Evolutionary conservation across 805 yeast genomes (phyloP).

Genomic region (Candida sanyiensis): DNA sequence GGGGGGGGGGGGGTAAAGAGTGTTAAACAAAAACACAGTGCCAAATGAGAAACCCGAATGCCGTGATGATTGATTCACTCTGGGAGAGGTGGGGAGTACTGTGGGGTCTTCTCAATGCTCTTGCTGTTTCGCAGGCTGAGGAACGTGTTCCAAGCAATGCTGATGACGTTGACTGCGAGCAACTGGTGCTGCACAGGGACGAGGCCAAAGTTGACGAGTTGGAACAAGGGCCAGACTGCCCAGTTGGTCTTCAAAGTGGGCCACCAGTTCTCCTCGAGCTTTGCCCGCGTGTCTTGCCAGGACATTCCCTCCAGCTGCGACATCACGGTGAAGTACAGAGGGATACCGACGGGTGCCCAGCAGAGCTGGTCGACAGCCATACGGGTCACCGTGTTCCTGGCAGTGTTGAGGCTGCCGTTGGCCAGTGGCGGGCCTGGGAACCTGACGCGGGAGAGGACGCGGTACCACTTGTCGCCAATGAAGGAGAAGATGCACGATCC

Average conservation of each 20-base stretch:
- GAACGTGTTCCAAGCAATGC: conserved; percentile 82
- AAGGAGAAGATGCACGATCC: conserved; percentile 76
- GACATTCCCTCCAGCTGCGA: conserved; percentile 56
- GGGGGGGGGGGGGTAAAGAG: too few species aligned
- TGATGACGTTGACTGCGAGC: conserved; percentile 60
- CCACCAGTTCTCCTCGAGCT: conserved; percentile 50
- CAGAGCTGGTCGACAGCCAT: conserved; percentile 66
- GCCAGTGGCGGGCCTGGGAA: conserved; percentile 28
- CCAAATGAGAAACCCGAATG: too few species aligned
- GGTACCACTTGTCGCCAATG: conserved; percentile 68
- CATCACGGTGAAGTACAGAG: conserved; percentile 65
- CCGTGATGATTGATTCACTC: conserved; percentile 29
- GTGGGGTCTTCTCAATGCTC: conserved; percentile 20
- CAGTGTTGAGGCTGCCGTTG: conserved; percentile 17
- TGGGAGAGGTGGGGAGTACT: conserved; percentile 35
- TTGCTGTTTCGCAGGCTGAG: conserved; percentile 52
- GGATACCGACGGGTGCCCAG: conserved; percentile 77
- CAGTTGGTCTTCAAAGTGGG: conserved; percentile 70
- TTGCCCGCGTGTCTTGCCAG: conserved; percentile 33
- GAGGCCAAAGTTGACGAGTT: conserved; percentile 65
- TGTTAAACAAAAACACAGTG: not conserved
- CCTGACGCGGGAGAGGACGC: conserved; percentile 38
- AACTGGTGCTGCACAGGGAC: conserved; percentile 70
- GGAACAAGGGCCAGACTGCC: conserved; percentile 89
- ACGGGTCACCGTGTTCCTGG: conserved; percentile 37